These are phyloP conservation scores for Syzygium oleosum DNA, from an alignment of 345 rosid species.

Conservation along the genomic window DNA sequence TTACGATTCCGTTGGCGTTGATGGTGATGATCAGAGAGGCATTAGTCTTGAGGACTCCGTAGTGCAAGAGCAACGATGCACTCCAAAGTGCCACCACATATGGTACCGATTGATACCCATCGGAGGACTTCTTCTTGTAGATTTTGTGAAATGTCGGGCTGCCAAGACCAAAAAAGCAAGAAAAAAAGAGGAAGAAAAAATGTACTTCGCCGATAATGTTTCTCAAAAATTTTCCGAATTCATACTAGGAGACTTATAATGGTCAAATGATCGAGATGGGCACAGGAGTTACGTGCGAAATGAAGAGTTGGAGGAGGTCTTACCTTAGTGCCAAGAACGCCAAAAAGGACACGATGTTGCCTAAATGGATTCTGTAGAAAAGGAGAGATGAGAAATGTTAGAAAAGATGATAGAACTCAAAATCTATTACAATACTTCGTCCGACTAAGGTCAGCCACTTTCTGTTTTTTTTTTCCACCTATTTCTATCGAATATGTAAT, in stretches of 20 bases:
- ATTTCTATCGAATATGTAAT: too few species aligned
- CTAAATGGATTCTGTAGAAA: too few species aligned
- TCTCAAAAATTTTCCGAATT: not conserved
- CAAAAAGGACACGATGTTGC: too few species aligned
- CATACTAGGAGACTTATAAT: not conserved
- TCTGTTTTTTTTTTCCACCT: too few species aligned
- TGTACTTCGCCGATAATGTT: too few species aligned
- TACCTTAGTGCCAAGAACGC: too few species aligned
- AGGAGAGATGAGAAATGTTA: too few species aligned
- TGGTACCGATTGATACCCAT: slow-evolving; percentile 67
- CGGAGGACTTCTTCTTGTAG: slow-evolving; percentile 53
- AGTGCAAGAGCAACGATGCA: slow-evolving; percentile 54
- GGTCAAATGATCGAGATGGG: not conserved
- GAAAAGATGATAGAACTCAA: too few species aligned
- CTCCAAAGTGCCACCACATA: slow-evolving; percentile 53
- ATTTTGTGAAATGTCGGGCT: slow-evolving; percentile 60
- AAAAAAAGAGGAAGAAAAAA: not conserved
- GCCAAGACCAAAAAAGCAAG: not conserved
- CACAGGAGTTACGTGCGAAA: not conserved
- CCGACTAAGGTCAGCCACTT: too few species aligned
- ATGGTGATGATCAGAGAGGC: slow-evolving; percentile 31
- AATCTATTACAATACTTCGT: too few species aligned
- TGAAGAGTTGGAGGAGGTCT: too few species aligned
- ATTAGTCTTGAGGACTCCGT: slow-evolving; percentile 40
- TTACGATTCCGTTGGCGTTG: slow-evolving; percentile 41